Conservation (phyloP, 441 rosid genomes). For the Adansonia grandidieri region DNA sequence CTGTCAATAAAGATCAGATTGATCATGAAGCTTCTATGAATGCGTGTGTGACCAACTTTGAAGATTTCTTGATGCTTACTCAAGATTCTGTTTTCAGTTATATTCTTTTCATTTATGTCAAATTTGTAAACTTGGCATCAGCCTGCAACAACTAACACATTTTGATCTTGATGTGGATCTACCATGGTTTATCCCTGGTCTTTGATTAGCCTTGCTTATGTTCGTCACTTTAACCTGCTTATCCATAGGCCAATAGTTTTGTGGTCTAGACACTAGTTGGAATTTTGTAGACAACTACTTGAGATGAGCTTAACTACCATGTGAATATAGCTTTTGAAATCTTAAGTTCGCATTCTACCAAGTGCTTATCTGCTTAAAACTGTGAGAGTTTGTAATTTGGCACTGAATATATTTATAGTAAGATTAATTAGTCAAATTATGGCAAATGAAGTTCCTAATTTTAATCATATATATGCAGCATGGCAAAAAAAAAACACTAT, state of each 20-base stretch:
- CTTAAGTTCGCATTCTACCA: background rate
- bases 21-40: background rate
- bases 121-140: background rate
- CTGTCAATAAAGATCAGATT: background rate
- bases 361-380: background rate
- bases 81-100: background rate
- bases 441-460: background rate
- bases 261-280: background rate
- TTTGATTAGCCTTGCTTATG: background rate
- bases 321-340: background rate
- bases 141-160: background rate
- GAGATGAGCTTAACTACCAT: background rate
- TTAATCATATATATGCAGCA: background rate
- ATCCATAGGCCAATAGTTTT: background rate
- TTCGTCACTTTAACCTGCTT: background rate
- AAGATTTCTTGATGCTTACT: conserved; percentile 6
- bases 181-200: background rate
- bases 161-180: background rate
- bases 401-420: background rate
- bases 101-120: background rate
- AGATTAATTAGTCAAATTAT: background rate
- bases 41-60: background rate
- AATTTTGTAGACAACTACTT: background rate
- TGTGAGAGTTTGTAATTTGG: background rate
- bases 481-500: background rate